A percentile compares a stretch with the other conserved stretches of the same genome.
Conservation (phyloP, 345 rosid genomes). For the Sonneratia caseolaris region DNA sequence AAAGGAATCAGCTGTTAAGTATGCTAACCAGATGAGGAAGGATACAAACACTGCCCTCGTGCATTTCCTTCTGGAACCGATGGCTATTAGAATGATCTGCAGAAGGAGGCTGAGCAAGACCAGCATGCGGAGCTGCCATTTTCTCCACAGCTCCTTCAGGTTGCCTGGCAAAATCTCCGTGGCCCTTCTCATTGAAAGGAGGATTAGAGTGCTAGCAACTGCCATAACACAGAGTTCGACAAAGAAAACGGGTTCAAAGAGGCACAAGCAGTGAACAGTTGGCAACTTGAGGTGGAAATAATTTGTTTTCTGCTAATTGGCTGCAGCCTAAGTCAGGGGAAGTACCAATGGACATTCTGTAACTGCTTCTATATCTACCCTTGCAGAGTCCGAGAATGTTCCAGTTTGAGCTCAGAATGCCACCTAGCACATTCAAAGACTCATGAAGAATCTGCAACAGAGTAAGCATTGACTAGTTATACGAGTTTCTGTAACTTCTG, state of each 20-base stretch:
- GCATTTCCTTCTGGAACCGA: constrained; percentile 14
- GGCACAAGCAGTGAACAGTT: not conserved
- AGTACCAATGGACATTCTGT: too few species aligned
- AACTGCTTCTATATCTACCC: too few species aligned
- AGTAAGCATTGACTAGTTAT: too few species aligned
- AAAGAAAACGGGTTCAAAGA: not conserved
- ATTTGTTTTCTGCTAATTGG: too few species aligned
- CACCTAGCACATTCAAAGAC: not conserved
- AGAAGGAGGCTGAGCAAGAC: constrained; percentile 15
- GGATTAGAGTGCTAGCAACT: constrained; percentile 1
- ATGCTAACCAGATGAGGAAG: constrained; percentile 10
- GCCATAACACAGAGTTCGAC: not conserved
- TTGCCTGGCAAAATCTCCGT: not conserved
- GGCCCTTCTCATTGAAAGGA: not conserved
- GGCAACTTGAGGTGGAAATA: not conserved
- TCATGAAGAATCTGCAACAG: not conserved
- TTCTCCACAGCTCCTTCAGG: not conserved
- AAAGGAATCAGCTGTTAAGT: constrained; percentile 17
- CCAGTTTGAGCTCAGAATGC: not conserved
- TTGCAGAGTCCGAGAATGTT: too few species aligned
- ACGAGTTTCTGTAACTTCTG: too few species aligned
- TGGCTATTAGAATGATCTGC: constrained; percentile 12
- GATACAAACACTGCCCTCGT: not conserved
- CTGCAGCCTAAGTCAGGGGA: too few species aligned
- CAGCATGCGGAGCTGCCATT: constrained; percentile 16